phyloP scores from a whole-genome alignment of 1,284 basidiomycete species.

The Moesziomyces antarcticus region DNA sequence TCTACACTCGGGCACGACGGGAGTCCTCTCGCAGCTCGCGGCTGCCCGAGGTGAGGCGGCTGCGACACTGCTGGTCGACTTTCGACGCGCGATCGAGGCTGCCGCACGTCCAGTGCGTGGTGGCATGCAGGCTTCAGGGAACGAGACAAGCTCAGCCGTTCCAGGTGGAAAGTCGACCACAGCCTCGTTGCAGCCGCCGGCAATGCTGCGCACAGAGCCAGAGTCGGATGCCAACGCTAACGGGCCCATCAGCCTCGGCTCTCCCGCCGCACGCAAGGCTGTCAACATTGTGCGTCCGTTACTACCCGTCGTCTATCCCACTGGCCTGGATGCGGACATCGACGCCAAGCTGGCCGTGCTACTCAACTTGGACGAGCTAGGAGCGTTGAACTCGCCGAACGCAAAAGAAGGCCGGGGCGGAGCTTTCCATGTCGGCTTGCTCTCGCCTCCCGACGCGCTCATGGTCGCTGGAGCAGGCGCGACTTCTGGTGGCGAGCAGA shows the following conservation, averaged over 20 bases:
- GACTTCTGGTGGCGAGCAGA: neutral
- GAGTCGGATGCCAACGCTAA: conserved; percentile 5
- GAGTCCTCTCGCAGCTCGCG: conserved; percentile 50
- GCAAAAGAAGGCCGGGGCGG: neutral
- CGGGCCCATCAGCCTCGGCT: conserved; percentile 14
- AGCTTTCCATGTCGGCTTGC: conserved; percentile 23
- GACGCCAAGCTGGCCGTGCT: conserved; percentile 27
- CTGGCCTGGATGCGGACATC: conserved; percentile 29
- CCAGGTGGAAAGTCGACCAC: conserved; percentile 2
- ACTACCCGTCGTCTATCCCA: conserved; percentile 50
- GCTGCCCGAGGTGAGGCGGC: conserved; percentile 35
- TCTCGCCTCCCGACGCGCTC: conserved; percentile 25
- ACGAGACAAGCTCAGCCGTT: neutral
- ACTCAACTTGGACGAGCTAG: conserved; percentile 24
- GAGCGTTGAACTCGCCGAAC: neutral
- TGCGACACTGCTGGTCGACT: conserved; percentile 54
- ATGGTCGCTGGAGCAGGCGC: conserved; percentile 16
- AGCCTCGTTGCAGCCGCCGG: conserved; percentile 7
- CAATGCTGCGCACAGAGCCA: conserved; percentile 14
- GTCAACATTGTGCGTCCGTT: conserved; percentile 52
- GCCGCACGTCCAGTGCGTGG: conserved; percentile 42
- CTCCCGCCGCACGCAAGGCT: conserved; percentile 47
- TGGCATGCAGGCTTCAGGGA: conserved; percentile 2
- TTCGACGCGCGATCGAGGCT: conserved; percentile 59
- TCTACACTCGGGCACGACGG: conserved; percentile 35